These are phyloP conservation scores for Phytophthora lateralis DNA, from an alignment of 352 stramenopile species.

Conservation along the genomic window DNA sequence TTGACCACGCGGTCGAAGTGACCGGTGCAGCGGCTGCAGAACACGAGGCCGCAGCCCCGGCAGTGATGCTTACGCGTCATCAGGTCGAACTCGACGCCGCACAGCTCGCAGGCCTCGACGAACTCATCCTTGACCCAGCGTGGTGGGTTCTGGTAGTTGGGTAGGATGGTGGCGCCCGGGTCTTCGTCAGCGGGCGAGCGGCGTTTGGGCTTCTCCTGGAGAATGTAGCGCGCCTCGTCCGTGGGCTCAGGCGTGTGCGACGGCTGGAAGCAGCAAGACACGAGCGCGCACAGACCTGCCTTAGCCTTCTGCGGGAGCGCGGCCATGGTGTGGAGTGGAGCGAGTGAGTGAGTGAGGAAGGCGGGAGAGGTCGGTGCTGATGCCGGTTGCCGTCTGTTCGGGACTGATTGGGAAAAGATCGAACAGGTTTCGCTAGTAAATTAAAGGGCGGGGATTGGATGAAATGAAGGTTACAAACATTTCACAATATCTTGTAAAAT, in stretches of 20 bases:
- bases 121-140: conserved; percentile 66
- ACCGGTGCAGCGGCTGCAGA: conserved; percentile 50
- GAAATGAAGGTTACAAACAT: neutral
- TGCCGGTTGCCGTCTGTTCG: neutral
- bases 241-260: conserved; percentile 24
- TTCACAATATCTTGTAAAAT: too few species aligned
- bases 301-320: conserved; percentile 34
- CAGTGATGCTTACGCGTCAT: conserved; percentile 77
- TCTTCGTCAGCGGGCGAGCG: conserved; percentile 17
- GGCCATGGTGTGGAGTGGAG: neutral
- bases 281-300: conserved; percentile 45
- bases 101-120: conserved; percentile 57
- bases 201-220: conserved; percentile 28
- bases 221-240: conserved; percentile 50
- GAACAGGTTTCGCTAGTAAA: neutral
- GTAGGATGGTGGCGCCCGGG: conserved; percentile 25
- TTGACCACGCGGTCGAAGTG: conserved; percentile 70
- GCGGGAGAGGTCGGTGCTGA: neutral
- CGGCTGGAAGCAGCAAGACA: conserved; percentile 70
- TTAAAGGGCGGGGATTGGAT: neutral
- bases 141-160: conserved; percentile 54
- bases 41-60: conserved; percentile 62
- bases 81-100: conserved; percentile 58
- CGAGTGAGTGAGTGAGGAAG: neutral
- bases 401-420: neutral